Conservation (phyloP, 2,329 filamentous ascomycete genomes). For the Epicoccum sorghinum region DNA sequence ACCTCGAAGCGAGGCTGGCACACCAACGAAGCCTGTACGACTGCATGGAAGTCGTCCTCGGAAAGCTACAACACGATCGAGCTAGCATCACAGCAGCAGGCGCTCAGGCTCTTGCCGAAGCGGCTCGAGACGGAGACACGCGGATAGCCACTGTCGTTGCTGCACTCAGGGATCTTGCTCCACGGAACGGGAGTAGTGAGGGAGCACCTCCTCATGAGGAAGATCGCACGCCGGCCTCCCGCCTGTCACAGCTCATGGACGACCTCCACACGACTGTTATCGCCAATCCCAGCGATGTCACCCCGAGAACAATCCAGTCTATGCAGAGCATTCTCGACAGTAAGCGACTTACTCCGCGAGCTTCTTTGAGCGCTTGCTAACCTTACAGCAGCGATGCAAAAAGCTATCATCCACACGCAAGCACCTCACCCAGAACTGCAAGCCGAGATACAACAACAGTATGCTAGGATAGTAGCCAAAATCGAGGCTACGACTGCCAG, state of each 20-base stretch:
- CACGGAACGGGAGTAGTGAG: slow-evolving; percentile 1
- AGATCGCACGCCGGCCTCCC: background rate
- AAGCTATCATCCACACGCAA: slow-evolving; percentile 30
- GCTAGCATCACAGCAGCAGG: slow-evolving; percentile 40
- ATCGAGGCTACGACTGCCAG: slow-evolving; percentile 37
- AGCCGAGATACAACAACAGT: slow-evolving; percentile 36
- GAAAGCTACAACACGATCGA: slow-evolving; percentile 34
- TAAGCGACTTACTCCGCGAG: slow-evolving; percentile 18
- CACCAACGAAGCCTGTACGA: slow-evolving; percentile 10
- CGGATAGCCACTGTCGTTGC: slow-evolving; percentile 37
- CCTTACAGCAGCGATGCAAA: slow-evolving; percentile 36
- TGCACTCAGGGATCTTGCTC: slow-evolving; percentile 33
- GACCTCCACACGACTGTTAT: slow-evolving; percentile 37
- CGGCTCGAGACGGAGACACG: slow-evolving; percentile 28
- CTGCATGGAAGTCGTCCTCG: slow-evolving; percentile 12
- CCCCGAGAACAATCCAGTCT: slow-evolving; percentile 31
- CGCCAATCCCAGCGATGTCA: slow-evolving; percentile 30
- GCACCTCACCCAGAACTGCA: slow-evolving; percentile 40
- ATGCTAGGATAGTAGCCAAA: slow-evolving; percentile 41
- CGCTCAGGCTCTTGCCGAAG: slow-evolving; percentile 37
- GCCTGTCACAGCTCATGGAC: slow-evolving; percentile 21
- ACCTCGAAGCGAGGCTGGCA: slow-evolving; percentile 1
- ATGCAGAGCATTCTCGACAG: slow-evolving; percentile 38
- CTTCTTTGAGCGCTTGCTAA: slow-evolving; percentile 5
- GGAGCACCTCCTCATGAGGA: slow-evolving; percentile 19